These are phyloP conservation scores for Hemisphaericaspora xylanilytica DNA, from an alignment of 1,139 yeast species.

Conservation along the genomic window DNA sequence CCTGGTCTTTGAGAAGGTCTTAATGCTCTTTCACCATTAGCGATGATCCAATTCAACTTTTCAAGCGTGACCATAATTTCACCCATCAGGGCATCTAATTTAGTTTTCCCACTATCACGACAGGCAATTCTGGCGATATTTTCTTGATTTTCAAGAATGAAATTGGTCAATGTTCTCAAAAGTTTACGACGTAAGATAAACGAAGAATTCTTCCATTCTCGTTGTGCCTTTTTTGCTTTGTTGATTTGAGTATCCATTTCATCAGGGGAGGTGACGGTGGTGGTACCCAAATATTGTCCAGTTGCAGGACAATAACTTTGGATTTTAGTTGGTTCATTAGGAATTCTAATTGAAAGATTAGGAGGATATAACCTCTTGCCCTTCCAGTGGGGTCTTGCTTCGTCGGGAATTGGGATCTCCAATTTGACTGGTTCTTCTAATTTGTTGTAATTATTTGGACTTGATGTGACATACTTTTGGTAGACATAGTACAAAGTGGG, in stretches of 20 bases:
- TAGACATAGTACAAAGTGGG: conserved; percentile 40
- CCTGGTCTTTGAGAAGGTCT: conserved; percentile 79
- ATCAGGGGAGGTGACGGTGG: conserved; percentile 55
- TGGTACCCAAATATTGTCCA: conserved; percentile 78
- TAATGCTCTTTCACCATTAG: conserved; percentile 74
- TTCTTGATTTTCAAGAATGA: conserved; percentile 77
- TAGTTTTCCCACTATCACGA: conserved; percentile 93
- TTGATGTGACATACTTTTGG: conserved; percentile 36
- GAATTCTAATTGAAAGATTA: conserved; percentile 45
- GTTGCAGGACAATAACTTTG: conserved; percentile 96
- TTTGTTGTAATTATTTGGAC: conserved; percentile 44
- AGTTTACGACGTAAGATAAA: conserved; percentile 68
- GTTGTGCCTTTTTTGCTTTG: conserved; percentile 59
- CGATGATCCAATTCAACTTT: conserved; percentile 83
- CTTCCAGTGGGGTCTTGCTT: conserved; percentile 90
- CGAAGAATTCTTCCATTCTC: conserved; percentile 52
- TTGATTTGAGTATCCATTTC: conserved; percentile 69
- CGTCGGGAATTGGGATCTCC: conserved; percentile 67
- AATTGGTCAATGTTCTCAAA: conserved; percentile 67
- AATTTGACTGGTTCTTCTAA: conserved; percentile 49
- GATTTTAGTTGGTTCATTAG: conserved; percentile 62
- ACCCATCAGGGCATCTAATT: conserved; percentile 95
- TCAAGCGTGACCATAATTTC: conserved; percentile 92
- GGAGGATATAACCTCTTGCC: conserved; percentile 73
- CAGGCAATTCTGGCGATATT: conserved; percentile 89